A percentile compares a stretch with the other conserved stretches of the same genome.
Evolutionary conservation across 306 rosid genomes (phyloP).

Genomic region (Vachellia collinsii): DNA sequence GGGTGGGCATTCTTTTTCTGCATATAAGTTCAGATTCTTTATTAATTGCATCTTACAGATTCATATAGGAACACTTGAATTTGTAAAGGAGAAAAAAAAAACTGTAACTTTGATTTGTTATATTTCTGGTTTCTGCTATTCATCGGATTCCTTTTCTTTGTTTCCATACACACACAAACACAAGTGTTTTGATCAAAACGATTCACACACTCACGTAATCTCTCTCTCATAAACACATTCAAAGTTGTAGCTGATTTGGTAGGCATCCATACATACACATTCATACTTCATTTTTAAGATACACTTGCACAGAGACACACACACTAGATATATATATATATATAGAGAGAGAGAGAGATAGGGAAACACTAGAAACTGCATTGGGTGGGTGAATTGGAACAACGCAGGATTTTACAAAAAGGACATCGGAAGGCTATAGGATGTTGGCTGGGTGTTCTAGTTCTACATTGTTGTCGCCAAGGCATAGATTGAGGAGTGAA

Average conservation of each 20-base stretch:
- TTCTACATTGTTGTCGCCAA: conserved; percentile 96
- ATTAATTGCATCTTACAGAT: conserved; percentile 37
- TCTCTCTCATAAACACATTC: conserved; percentile 34
- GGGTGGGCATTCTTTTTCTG: conserved; percentile 54
- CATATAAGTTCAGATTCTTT: conserved; percentile 44
- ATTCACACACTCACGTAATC: conserved; percentile 64
- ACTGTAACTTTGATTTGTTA: conserved; percentile 38
- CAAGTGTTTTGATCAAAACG: background rate
- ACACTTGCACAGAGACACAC: background rate
- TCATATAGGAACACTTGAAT: conserved; percentile 67
- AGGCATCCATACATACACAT: conserved; percentile 2
- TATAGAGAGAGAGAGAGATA: conserved; percentile 39
- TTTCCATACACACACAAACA: conserved; percentile 9
- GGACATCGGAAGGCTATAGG: conserved; percentile 51
- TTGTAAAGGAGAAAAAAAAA: conserved; percentile 39
- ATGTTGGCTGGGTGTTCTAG: conserved; percentile 99
- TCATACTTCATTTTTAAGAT: conserved; percentile 28
- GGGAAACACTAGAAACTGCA: conserved; percentile 40
- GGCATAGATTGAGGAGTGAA: conserved; percentile 98
- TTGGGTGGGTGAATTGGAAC: conserved; percentile 55
- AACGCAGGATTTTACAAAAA: conserved; percentile 24
- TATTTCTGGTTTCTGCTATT: conserved; percentile 46
- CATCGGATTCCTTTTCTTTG: conserved; percentile 84
- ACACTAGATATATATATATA: background rate
- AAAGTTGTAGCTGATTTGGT: conserved; percentile 28